Percentiles rank a stretch among this genome's conserved stretches.
These are phyloP conservation scores for Rubroshorea leprosula DNA, from an alignment of 345 rosid genomes.

Conservation along the genomic window DNA sequence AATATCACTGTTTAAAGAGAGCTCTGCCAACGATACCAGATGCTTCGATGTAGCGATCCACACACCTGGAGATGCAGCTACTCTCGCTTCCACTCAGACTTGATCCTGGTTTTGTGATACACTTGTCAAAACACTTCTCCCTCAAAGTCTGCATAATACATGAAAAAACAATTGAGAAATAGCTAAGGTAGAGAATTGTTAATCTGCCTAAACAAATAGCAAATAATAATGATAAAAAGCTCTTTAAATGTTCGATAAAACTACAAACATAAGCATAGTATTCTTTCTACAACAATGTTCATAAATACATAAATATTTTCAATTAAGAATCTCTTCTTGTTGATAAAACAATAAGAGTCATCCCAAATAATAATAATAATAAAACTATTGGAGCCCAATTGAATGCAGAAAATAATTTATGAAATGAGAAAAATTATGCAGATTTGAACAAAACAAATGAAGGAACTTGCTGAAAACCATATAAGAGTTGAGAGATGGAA, in stretches of 20 bases:
- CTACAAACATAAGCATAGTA: too few species aligned
- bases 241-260: background rate
- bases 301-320: too few species aligned
- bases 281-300: background rate
- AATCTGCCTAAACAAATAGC: background rate
- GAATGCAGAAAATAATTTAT: too few species aligned
- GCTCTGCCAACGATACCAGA: constrained; percentile 71
- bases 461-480: too few species aligned
- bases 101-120: constrained; percentile 87
- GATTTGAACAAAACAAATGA: background rate
- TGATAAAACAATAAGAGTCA: background rate
- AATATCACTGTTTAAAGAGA: constrained; percentile 51
- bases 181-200: background rate
- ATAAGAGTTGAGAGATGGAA: too few species aligned
- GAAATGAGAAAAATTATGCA: background rate
- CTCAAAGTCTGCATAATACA: constrained; percentile 52
- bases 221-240: background rate
- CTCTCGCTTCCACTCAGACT: constrained; percentile 88
- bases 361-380: too few species aligned
- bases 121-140: constrained; percentile 82
- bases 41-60: constrained; percentile 96
- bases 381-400: too few species aligned
- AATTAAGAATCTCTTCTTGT: background rate
- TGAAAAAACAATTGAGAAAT: background rate
- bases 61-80: constrained; percentile 92